Base-by-base conservation (phyloP, 176 grass and related monocot genomes). In the Melocanna baccifera region DNA sequence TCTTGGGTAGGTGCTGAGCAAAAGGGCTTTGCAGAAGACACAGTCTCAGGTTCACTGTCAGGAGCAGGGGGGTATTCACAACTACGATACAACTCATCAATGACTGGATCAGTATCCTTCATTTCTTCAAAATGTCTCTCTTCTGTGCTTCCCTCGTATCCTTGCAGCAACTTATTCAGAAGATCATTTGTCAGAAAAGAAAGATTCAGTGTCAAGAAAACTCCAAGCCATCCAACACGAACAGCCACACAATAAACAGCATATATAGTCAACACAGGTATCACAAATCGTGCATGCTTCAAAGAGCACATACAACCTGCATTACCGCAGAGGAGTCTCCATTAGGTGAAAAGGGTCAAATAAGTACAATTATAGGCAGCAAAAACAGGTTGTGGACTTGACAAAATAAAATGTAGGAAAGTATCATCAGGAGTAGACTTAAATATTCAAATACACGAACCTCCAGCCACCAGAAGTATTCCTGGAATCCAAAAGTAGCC, bases 401-500 rank as follows among this genome's bases (percentile, higher is more conserved):
- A 39, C 26, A 66, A 41, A 19, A 83, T 76, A 67, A 13, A 81
- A 69, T 7, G 47, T 25, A 67, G 26, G 19, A 32, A 67, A 67
- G 40, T 19, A 78, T 66, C 25, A 15, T 22, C 30, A 86, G 8
- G 53, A 73, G 18, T 1, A 73, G 9, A 50, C 30, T 69, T 63
- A 43, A 79, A 76, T 67, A 23, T 22, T 80, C 10, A 85, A 25
- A 58, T 47, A 79, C 64, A 71, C 77, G 52, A 70, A 99, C 97
- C 97, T 99, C 97, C 97, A 82, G 88, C 89, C 56, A 94, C 78
- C 58, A 99, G 77, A 85, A 99, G 84, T 77, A 96, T 81, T 89
- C 93, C 88, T 64, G 90, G 92, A 62, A 99, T 99, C 97, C 97
- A 99, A 23, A 99, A 99, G 77, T 94, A 89, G 23, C 97, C 97